Evolutionary conservation across 257 asterid genomes (phyloP), one percentile per base, ranked within the genome.

Genomic region (Cynanchum wilfordii): DNA sequence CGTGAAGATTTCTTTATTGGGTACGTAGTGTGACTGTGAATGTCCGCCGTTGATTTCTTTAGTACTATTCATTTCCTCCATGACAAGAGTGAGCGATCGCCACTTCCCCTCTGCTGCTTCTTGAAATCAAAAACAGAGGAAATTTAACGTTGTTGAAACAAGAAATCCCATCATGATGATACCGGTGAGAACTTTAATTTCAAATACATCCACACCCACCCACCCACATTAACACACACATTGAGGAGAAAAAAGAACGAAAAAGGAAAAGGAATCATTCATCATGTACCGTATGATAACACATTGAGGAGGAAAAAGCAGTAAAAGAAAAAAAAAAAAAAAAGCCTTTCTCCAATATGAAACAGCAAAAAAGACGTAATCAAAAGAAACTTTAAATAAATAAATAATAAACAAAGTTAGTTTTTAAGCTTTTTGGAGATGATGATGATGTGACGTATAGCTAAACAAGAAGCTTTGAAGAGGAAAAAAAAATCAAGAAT

Each of bases 1-100:
- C 1, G 47, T 51, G 69, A 86, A 82, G 29, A 71, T 75, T 64
- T 80, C 90, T 59, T 85, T 91, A 4, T 78, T 79, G 47, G 82
- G 89, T 50, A 84, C 72, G 20, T 90, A 84, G 38, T 78, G 84
- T 13, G 47, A 42, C 11, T 42, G 47, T 10, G 47, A 42, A 10
- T 42, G 47, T 11, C 77, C 81, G 59, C 76, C 82, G 47, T 72
- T 87, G 0, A 49, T 38, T 69, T 79, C 86, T 59, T 76, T 72
- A 24, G 54, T 38, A 24, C 50, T 52, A n/a, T 64, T 82, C 13
- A 85, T 50, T 76, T 74, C 86, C 64, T 89, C 85, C 88, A 84
- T 74, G 27, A 56, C 68, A 29, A 74, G 13, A 49, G 62, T 49
- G 13, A 49, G 62, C 49, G 30, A 30, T 54, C 51, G n/a, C 62